Evolutionary conservation across 108 stramenopile genomes (phyloP).

Genomic region (Cyclostephanos tholiformis): DNA sequence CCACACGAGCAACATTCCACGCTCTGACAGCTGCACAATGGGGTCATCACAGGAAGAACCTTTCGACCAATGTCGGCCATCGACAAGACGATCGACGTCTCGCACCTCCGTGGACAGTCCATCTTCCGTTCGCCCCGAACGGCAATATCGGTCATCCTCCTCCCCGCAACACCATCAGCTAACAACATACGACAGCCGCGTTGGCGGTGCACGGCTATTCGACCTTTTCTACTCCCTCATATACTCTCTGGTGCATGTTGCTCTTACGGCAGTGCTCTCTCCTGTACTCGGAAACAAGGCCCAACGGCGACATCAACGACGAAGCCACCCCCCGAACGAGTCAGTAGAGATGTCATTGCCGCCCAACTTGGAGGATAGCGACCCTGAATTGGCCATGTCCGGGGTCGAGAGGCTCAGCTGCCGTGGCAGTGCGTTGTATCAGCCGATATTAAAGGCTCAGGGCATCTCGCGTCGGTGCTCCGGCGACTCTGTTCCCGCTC

Average conservation of each 20-base stretch:
- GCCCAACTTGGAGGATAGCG: background rate
- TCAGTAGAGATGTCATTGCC: conserved; percentile 2
- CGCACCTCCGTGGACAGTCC: background rate
- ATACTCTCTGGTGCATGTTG: conserved; percentile 16
- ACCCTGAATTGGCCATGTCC: conserved; percentile 25
- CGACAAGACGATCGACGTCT: background rate
- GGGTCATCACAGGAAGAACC: background rate
- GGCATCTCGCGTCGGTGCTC: background rate
- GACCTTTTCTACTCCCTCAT: conserved; percentile 22
- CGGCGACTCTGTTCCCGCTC: background rate
- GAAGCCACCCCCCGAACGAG: background rate
- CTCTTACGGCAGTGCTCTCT: conserved; percentile 14
- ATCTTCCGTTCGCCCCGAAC: background rate
- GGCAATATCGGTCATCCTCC: conserved; percentile 2
- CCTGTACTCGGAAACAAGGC: conserved; percentile 19
- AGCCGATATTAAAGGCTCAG: conserved; percentile 4
- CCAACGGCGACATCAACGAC: conserved; percentile 1
- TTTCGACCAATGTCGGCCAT: background rate
- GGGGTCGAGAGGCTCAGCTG: background rate
- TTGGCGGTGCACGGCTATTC: conserved; percentile 9
- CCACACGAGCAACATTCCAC: background rate
- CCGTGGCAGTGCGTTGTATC: background rate
- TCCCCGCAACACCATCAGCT: background rate
- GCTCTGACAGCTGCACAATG: background rate
- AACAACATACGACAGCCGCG: background rate